Evolutionary conservation across 116 monocot genomes (phyloP).

Genomic region (Papilionanthe hybrid): DNA sequence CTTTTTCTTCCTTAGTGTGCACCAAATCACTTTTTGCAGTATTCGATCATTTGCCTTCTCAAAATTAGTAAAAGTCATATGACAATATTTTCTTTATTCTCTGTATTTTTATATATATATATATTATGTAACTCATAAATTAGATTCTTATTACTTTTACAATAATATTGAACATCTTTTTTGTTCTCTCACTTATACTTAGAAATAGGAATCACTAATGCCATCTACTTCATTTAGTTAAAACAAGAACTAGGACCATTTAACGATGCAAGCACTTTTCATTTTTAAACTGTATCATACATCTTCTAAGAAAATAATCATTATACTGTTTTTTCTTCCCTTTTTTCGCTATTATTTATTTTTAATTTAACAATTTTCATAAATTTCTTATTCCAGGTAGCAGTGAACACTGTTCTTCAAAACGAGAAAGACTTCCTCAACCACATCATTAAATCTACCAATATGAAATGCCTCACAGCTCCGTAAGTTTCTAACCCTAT

Average conservation of each 20-base stretch:
- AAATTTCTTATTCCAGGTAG: conserved; percentile 46
- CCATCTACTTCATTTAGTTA: not conserved
- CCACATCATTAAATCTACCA: conserved; percentile 88
- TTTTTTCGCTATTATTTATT: not conserved
- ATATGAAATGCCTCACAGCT: conserved; percentile 89
- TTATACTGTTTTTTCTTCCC: not conserved
- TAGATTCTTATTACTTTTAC: too few species aligned
- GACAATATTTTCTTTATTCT: too few species aligned
- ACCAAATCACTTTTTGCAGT: too few species aligned
- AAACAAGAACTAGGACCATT: not conserved
- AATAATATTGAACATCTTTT: too few species aligned
- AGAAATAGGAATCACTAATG: not conserved
- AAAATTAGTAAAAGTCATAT: too few species aligned
- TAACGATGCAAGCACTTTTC: not conserved
- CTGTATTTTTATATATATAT: too few species aligned
- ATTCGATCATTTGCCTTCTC: too few species aligned
- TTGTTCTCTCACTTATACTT: not conserved
- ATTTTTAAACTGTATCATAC: not conserved
- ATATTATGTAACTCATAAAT: too few species aligned
- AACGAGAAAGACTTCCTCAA: conserved; percentile 80
- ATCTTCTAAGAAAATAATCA: not conserved
- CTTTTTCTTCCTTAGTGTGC: too few species aligned
- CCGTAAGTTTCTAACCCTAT: conserved; percentile 44
- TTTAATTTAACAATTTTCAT: not conserved
- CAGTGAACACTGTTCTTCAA: conserved; percentile 79